Conservation (phyloP, 306 rosid genomes). For the Ceratonia siliqua region DNA sequence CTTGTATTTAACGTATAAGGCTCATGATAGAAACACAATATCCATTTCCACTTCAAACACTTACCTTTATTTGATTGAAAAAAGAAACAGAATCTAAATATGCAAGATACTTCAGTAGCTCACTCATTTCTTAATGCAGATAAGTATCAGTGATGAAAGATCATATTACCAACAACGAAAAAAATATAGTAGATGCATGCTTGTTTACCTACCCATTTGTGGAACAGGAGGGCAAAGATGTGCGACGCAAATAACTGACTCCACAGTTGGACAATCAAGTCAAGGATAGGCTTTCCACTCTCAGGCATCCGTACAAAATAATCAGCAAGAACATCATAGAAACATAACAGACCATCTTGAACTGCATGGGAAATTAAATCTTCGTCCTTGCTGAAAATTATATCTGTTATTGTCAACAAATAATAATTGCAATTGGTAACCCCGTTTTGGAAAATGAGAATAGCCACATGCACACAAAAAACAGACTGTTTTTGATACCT, state of each 20-base stretch:
- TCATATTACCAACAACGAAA: background rate
- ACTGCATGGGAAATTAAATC: slow-evolving; percentile 64
- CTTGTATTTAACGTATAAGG: background rate
- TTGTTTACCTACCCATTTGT: slow-evolving; percentile 84
- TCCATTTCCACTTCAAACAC: background rate
- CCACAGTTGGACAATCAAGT: slow-evolving; percentile 91
- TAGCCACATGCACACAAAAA: background rate
- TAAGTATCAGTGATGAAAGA: background rate
- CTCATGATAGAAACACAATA: background rate
- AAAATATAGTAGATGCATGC: slow-evolving; percentile 1
- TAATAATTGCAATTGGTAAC: slow-evolving; percentile 27
- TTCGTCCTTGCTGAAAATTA: slow-evolving; percentile 75
- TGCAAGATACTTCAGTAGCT: background rate
- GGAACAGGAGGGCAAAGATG: slow-evolving; percentile 86
- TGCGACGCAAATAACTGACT: slow-evolving; percentile 97
- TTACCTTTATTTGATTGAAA: background rate
- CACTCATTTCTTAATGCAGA: background rate
- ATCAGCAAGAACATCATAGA: slow-evolving; percentile 92
- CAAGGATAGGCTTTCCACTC: slow-evolving; percentile 80
- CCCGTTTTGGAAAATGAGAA: slow-evolving; percentile 14
- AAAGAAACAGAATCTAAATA: background rate
- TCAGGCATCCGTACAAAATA: slow-evolving; percentile 76
- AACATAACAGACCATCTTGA: slow-evolving; percentile 58
- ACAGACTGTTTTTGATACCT: slow-evolving; percentile 5
- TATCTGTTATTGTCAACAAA: slow-evolving; percentile 49